Evolutionary conservation across 140 eudicot species (phyloP).

Genomic region (Anethum foeniculum): DNA sequence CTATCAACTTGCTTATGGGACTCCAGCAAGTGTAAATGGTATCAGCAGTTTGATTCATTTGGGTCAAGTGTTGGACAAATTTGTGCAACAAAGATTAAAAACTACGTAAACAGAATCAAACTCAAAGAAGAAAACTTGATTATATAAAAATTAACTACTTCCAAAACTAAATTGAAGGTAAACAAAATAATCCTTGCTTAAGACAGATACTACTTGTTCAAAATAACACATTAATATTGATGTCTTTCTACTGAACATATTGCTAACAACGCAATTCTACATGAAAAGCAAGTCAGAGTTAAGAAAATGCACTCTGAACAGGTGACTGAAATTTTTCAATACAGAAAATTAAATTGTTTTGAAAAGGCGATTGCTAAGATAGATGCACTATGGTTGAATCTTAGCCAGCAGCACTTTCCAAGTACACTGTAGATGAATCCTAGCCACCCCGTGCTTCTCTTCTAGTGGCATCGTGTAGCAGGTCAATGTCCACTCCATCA

Average conservation of each 20-base stretch:
- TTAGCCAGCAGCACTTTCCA: constrained; percentile 38
- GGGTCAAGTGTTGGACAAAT: not conserved
- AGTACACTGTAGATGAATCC: not conserved
- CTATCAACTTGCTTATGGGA: not conserved
- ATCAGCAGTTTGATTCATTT: not conserved
- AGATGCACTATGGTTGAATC: not conserved
- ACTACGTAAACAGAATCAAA: not conserved
- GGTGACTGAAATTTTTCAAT: not conserved
- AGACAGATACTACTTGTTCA: not conserved
- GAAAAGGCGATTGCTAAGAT: not conserved
- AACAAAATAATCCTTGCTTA: not conserved
- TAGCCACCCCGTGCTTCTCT: constrained; percentile 8
- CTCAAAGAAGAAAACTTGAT: not conserved
- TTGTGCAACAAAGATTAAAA: not conserved
- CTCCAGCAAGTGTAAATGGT: not conserved
- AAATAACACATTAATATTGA: not conserved
- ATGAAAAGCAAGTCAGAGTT: not conserved
- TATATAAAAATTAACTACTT: not conserved
- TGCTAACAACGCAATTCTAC: not conserved
- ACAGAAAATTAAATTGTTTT: not conserved
- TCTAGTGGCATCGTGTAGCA: constrained; percentile 9
- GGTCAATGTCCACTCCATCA: constrained; percentile 30
- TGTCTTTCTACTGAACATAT: not conserved
- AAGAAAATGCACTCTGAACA: not conserved
- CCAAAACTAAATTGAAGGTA: not conserved